Conservation (phyloP, 495 filamentous ascomycete species). For the Aspergillus steynii region DNA sequence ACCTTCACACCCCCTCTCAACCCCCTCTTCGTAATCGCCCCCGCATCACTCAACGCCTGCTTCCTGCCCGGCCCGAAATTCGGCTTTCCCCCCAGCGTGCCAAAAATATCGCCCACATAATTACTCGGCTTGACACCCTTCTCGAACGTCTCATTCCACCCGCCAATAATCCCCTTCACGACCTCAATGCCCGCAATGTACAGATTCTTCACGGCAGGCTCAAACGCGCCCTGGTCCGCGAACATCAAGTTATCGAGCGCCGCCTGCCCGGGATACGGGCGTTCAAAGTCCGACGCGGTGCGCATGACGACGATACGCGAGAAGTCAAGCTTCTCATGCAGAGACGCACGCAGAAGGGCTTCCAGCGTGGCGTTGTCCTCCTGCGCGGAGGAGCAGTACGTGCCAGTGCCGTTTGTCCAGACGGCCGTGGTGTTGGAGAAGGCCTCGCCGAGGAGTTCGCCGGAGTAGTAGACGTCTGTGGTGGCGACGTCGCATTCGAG, state of each 20-base stretch:
- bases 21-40: constrained; percentile 30
- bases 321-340: constrained; percentile 61
- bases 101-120: constrained; percentile 74
- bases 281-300: constrained; percentile 71
- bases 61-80: constrained; percentile 62
- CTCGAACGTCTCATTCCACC: constrained; percentile 60
- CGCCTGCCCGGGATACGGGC: constrained; percentile 58
- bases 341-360: constrained; percentile 60
- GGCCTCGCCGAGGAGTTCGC: constrained; percentile 57
- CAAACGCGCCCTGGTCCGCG: constrained; percentile 58
- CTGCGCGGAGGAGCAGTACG: constrained; percentile 71
- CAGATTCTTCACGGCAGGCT: constrained; percentile 61
- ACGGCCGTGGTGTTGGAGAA: constrained; percentile 66
- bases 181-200: constrained; percentile 68
- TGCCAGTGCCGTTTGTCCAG: constrained; percentile 66
- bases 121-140: constrained; percentile 62
- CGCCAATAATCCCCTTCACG: constrained; percentile 61
- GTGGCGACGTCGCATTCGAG: constrained; percentile 69
- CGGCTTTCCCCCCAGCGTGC: constrained; percentile 61
- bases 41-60: constrained; percentile 26
- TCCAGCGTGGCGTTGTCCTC: constrained; percentile 76
- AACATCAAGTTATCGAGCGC: constrained; percentile 58
- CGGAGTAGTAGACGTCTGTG: constrained; percentile 72
- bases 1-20: too few species aligned
- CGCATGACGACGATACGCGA: constrained; percentile 71